Evolutionary conservation across 1,284 basidiomycete species (phyloP).

Genomic region (Trichosporon sp.): DNA sequence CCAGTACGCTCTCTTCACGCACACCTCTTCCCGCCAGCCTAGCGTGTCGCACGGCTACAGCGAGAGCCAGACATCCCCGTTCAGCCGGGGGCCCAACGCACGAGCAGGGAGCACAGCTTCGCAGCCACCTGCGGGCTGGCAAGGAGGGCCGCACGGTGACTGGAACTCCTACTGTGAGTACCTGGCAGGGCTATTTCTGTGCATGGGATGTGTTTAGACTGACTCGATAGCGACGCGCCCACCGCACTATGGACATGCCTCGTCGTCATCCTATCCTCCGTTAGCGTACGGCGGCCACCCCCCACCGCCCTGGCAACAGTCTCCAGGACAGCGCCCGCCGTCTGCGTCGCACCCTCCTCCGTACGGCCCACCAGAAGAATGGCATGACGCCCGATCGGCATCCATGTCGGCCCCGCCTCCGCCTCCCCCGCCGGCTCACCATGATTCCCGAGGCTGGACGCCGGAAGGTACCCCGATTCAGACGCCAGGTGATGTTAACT

Average conservation of each 20-base stretch:
- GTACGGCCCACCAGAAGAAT: not conserved
- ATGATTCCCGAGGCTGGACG: constrained; percentile 10
- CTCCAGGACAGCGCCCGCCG: not conserved
- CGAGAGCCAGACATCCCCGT: not conserved
- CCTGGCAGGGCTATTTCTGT: not conserved
- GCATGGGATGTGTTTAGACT: not conserved
- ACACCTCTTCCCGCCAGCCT: constrained; percentile 9
- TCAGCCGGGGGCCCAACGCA: not conserved
- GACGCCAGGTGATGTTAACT: not conserved
- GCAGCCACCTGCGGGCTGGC: constrained; percentile 1
- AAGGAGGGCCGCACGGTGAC: not conserved
- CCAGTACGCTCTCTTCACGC: constrained; percentile 19
- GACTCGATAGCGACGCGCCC: not conserved
- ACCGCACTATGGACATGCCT: not conserved
- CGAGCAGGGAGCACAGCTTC: not conserved
- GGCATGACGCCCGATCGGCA: not conserved
- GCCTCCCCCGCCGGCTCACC: not conserved
- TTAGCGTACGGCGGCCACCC: not conserved
- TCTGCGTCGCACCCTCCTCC: constrained; percentile 7
- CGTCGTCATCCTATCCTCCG: not conserved
- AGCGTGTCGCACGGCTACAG: constrained; percentile 4
- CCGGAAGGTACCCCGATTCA: not conserved
- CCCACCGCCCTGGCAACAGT: not conserved
- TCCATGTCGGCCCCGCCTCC: not conserved
- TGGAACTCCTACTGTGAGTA: constrained; percentile 1